Percentiles rank a stretch among this genome's conserved stretches.
phyloP scores from a whole-genome alignment of 2,329 filamentous ascomycete genomes.

The Aspergillus eucalypticola region DNA sequence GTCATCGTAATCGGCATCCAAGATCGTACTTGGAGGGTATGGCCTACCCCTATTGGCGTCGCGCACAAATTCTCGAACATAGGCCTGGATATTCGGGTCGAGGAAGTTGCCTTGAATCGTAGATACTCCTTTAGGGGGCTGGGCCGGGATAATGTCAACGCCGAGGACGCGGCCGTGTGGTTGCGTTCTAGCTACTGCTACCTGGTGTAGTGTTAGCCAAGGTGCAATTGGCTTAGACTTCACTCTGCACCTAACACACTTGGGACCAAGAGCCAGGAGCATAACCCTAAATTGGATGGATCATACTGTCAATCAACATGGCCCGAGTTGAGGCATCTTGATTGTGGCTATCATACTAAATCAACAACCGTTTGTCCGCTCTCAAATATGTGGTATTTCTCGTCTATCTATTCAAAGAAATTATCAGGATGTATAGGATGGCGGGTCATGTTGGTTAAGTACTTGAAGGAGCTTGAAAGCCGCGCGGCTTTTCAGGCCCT shows the following conservation, averaged over 20 bases:
- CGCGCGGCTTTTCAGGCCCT: conserved; percentile 82
- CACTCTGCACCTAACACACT: conserved; percentile 30
- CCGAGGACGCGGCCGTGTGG: conserved; percentile 80
- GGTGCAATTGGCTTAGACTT: neutral
- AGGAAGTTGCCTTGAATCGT: conserved; percentile 95
- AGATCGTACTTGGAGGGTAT: conserved; percentile 28
- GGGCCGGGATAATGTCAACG: conserved; percentile 89
- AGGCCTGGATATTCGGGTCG: conserved; percentile 68
- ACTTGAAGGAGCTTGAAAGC: conserved; percentile 92
- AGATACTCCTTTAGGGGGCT: conserved; percentile 87
- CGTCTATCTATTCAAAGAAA: conserved; percentile 65
- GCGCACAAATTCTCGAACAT: conserved; percentile 74
- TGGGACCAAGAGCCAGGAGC: conserved; percentile 63
- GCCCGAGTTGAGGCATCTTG: neutral
- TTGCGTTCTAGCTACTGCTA: conserved; percentile 75
- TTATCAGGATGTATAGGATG: neutral
- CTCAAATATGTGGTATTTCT: conserved; percentile 76
- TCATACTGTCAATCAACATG: conserved; percentile 8
- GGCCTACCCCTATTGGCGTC: conserved; percentile 62
- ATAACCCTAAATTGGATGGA: conserved; percentile 39
- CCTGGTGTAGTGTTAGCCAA: conserved; percentile 51
- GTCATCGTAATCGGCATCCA: conserved; percentile 4
- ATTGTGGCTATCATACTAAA: conserved; percentile 56
- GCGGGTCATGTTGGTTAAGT: conserved; percentile 4
- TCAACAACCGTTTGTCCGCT: conserved; percentile 85